Conservation (phyloP, 2,329 filamentous ascomycete genomes). For the Macrophomina phaseolina region DNA sequence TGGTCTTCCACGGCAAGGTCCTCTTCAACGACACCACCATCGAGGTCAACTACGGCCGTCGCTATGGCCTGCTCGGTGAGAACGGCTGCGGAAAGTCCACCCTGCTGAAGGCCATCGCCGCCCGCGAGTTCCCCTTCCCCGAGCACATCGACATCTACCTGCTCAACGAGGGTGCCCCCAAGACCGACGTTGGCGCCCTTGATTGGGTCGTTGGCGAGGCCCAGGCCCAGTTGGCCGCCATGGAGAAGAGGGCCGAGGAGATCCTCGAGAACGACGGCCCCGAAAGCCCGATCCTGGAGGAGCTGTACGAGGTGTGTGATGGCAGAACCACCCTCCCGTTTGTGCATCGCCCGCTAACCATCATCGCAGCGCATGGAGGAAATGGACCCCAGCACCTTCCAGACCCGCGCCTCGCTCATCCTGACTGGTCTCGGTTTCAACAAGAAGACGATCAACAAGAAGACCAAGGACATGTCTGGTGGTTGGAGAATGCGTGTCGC, state of each 20-base stretch:
- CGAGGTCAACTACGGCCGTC: conserved; percentile 89
- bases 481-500: conserved; percentile 99
- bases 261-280: conserved; percentile 91
- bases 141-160: conserved; percentile 98
- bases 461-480: conserved; percentile 99
- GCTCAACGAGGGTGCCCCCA: conserved; percentile 93
- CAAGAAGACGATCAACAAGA: conserved; percentile 97
- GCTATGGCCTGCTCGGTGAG: conserved; percentile 95
- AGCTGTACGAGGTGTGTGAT: conserved; percentile 87
- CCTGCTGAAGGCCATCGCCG: conserved; percentile 91
- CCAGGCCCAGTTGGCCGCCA: conserved; percentile 85
- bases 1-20: conserved; percentile 98
- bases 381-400: conserved; percentile 98
- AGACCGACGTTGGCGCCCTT: conserved; percentile 84
- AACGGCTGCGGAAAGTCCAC: conserved; percentile 99
- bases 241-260: conserved; percentile 88
- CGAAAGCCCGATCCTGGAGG: conserved; percentile 86
- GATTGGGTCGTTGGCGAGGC: conserved; percentile 98
- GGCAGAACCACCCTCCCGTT: neutral
- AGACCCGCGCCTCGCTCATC: conserved; percentile 93
- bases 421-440: conserved; percentile 99
- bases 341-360: conserved; percentile 23
- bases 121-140: conserved; percentile 93
- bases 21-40: conserved; percentile 92
- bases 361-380: conserved; percentile 83